Percentiles rank a stretch among this genome's conserved stretches.
phyloP scores from a whole-genome alignment of 768 basidiomycete species.

The Macrolepiota dolichaula region DNA sequence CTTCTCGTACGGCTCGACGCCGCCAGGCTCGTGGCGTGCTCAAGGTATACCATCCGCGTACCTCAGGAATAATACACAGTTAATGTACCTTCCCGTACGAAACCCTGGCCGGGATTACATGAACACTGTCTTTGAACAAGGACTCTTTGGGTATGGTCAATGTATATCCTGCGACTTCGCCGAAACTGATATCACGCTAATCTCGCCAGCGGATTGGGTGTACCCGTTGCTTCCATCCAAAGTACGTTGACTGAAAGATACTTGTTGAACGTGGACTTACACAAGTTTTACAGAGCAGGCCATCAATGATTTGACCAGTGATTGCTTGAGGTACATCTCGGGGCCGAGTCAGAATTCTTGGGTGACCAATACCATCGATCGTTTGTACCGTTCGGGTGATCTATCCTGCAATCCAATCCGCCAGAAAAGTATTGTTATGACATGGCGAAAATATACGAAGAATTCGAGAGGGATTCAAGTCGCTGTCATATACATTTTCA shows the following conservation, averaged over 20 bases:
- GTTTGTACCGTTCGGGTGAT: background rate
- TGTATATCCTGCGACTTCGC: background rate
- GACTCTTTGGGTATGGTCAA: background rate
- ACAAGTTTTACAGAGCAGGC: background rate
- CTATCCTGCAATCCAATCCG: background rate
- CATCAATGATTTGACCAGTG: background rate
- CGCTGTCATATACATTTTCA: background rate
- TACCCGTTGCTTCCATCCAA: background rate
- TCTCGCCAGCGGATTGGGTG: background rate
- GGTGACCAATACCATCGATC: background rate
- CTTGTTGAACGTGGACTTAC: background rate
- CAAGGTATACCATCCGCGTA: background rate
- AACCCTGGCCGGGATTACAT: background rate
- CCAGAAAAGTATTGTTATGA: background rate
- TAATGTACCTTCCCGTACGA: background rate
- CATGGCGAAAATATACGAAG: background rate
- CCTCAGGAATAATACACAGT: background rate
- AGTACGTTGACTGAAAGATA: background rate
- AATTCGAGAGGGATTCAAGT: background rate
- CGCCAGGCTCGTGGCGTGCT: background rate
- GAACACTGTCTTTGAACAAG: background rate
- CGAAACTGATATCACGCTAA: background rate
- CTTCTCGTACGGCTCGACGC: background rate
- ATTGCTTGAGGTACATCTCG: background rate
- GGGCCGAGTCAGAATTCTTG: background rate